Conservation (phyloP, 208 protist species). For the Wallacemonas sp. region DNA sequence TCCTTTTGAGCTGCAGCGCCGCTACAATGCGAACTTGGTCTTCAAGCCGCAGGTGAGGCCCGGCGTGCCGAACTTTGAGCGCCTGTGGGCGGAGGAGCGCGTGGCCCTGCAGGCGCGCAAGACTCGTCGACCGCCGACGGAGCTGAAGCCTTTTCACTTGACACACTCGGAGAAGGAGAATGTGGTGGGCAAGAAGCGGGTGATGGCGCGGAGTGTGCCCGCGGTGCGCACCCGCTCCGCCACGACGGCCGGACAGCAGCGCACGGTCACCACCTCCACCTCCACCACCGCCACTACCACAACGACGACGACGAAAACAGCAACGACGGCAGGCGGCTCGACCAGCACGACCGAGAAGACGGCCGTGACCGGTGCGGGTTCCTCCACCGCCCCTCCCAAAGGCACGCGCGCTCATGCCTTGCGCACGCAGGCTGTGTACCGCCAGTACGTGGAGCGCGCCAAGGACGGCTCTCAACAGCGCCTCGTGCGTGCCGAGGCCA, state of each 20-base stretch:
- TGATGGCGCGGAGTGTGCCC: constrained; percentile 1
- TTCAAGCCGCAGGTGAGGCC: constrained; percentile 77
- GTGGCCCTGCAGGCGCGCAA: constrained; percentile 48
- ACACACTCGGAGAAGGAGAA: constrained; percentile 36
- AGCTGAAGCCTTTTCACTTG: constrained; percentile 59
- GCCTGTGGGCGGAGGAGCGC: constrained; percentile 65
- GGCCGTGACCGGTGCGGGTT: background rate
- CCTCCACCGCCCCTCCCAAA: constrained; percentile 24
- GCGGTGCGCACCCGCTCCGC: background rate
- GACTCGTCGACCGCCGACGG: constrained; percentile 40
- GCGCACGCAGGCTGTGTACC: constrained; percentile 72
- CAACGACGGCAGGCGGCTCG: background rate
- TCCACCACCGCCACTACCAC: background rate
- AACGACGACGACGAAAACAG: background rate
- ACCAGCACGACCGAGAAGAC: constrained; percentile 22
- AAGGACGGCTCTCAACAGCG: constrained; percentile 22
- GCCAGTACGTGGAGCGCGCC: constrained; percentile 45
- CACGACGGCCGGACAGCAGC: background rate
- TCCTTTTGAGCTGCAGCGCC: constrained; percentile 7
- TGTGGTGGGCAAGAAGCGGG: constrained; percentile 26
- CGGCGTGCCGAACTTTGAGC: constrained; percentile 79
- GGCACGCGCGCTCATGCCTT: constrained; percentile 83
- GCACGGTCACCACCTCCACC: background rate
- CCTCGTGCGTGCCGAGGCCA: constrained; percentile 21
- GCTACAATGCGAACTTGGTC: constrained; percentile 61